Conservation (phyloP, 345 rosid species). For the Gossypium australe region DNA sequence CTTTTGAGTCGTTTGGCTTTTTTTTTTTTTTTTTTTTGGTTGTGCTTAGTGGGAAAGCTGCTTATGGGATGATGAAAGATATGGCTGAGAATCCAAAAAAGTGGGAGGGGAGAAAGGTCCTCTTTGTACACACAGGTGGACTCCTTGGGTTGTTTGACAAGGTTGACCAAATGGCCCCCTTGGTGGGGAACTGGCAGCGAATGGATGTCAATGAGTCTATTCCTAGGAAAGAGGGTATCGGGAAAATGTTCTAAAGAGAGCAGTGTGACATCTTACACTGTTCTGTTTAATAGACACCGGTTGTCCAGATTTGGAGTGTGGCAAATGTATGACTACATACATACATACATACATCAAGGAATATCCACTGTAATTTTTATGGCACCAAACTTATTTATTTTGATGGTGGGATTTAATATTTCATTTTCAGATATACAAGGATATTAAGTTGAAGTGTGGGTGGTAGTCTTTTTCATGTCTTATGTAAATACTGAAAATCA, state of each 20-base stretch:
- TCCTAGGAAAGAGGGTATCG: slow-evolving; percentile 61
- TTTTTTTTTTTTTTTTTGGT: background rate
- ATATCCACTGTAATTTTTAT: too few relatives aligned
- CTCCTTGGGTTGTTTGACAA: slow-evolving; percentile 76
- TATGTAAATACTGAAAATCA: too few relatives aligned
- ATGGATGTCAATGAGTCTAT: slow-evolving; percentile 78
- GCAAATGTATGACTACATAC: background rate
- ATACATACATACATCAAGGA: background rate
- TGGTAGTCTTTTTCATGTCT: too few relatives aligned
- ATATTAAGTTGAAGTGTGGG: background rate
- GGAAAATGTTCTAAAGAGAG: slow-evolving; percentile 66
- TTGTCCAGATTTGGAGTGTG: background rate
- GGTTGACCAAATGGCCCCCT: slow-evolving; percentile 64
- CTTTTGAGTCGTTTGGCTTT: background rate
- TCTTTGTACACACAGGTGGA: slow-evolving; percentile 86
- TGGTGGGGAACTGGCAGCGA: slow-evolving; percentile 56
- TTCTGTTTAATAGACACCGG: background rate
- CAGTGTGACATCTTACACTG: background rate
- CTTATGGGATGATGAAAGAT: slow-evolving; percentile 64
- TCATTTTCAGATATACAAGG: background rate
- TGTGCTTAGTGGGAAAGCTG: slow-evolving; percentile 75
- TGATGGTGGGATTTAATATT: background rate
- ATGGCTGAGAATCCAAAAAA: slow-evolving; percentile 63
- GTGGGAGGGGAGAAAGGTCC: slow-evolving; percentile 80
- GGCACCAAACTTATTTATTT: background rate